Evolutionary conservation across 176 grass and related monocot species (phyloP).

Genomic region (Melocanna baccifera): DNA sequence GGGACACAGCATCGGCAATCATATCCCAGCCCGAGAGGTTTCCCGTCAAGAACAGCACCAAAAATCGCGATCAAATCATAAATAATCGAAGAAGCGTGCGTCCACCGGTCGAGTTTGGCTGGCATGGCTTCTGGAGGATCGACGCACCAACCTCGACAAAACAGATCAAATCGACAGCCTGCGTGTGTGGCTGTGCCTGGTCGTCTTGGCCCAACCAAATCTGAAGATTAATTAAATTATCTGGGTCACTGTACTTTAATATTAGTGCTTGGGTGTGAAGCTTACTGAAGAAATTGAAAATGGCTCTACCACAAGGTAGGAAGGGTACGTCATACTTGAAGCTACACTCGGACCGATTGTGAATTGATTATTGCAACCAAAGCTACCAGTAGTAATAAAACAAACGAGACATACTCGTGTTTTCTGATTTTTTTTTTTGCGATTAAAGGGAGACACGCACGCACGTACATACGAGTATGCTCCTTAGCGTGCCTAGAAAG

Average conservation of each 20-base stretch:
- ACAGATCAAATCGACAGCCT: not conserved
- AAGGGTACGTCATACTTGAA: slow-evolving; percentile 18
- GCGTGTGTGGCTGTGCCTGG: not conserved
- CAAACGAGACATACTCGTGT: not conserved
- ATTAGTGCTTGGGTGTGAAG: slow-evolving; percentile 13
- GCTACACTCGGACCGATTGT: not conserved
- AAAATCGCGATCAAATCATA: not conserved
- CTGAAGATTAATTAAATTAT: not conserved
- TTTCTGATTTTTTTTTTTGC: not conserved
- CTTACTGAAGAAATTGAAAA: not conserved
- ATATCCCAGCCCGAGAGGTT: not conserved
- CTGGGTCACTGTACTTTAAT: not conserved
- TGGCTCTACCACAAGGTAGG: slow-evolving; percentile 15
- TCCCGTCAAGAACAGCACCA: not conserved
- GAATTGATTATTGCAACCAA: not conserved
- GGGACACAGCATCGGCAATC: slow-evolving; percentile 8
- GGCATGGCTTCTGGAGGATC: slow-evolving; percentile 8
- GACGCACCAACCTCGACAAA: slow-evolving; percentile 20
- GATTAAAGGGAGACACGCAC: too few relatives aligned
- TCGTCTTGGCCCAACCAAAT: not conserved
- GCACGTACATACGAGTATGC: too few relatives aligned
- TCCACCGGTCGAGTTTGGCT: not conserved
- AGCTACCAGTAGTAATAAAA: not conserved
- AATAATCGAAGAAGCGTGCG: not conserved
- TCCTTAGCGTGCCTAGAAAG: too few relatives aligned